phyloP scores from a whole-genome alignment of 2,329 filamentous ascomycete species.

The Pyrenochaeta sp. region DNA sequence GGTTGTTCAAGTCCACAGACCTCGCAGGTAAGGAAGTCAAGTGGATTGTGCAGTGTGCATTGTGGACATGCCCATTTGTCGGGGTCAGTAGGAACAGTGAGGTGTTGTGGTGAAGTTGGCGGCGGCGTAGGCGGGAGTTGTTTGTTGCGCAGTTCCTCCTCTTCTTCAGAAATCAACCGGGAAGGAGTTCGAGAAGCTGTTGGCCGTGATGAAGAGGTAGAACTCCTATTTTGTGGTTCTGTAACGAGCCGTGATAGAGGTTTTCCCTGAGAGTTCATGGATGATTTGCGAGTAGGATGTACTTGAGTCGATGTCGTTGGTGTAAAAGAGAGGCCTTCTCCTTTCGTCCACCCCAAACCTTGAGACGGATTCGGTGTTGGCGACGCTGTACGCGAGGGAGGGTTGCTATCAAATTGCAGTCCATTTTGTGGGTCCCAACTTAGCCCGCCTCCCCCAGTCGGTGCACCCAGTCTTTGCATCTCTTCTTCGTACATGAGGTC shows the following conservation, averaged over 20 bases:
- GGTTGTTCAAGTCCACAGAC: slow-evolving; percentile 67
- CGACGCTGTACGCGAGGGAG: slow-evolving; percentile 53
- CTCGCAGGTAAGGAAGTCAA: slow-evolving; percentile 68
- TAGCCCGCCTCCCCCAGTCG: slow-evolving; percentile 44
- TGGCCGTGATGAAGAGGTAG: slow-evolving; percentile 16
- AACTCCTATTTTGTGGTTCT: slow-evolving; percentile 16
- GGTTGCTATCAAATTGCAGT: slow-evolving; percentile 56
- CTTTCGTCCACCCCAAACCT: slow-evolving; percentile 37
- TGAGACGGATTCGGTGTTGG: slow-evolving; percentile 45
- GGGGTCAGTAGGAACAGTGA: slow-evolving; percentile 34
- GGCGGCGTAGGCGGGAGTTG: slow-evolving; percentile 41
- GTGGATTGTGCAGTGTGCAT: slow-evolving; percentile 69
- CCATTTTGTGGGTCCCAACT: slow-evolving; percentile 49
- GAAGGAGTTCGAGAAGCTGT: slow-evolving; percentile 21
- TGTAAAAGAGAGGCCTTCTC: slow-evolving; percentile 44
- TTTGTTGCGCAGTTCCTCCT: slow-evolving; percentile 36
- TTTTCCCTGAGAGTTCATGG: slow-evolving; percentile 31
- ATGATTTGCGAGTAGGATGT: slow-evolving; percentile 13
- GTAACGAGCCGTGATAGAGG: slow-evolving; percentile 47
- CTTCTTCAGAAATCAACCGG: slow-evolving; percentile 38
- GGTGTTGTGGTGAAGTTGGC: slow-evolving; percentile 23
- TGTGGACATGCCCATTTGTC: slow-evolving; percentile 66
- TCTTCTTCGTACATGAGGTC: slow-evolving; percentile 87
- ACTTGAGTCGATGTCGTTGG: slow-evolving; percentile 16
- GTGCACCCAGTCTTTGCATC: slow-evolving; percentile 52